phyloP scores from a whole-genome alignment of 768 basidiomycete genomes.

The Lepiota brunneoincarnata region DNA sequence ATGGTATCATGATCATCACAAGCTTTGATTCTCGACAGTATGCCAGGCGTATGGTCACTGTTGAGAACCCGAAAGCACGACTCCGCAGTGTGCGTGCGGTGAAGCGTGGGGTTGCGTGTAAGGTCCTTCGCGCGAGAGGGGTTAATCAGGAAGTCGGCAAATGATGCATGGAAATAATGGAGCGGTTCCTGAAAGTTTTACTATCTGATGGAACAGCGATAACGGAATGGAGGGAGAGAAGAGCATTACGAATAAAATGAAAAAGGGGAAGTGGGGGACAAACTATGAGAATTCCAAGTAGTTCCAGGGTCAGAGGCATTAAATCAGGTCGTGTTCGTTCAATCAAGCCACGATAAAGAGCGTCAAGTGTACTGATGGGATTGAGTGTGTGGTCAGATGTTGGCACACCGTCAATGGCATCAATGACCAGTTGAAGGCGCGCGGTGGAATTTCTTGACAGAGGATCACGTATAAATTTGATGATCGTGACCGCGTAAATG shows the following conservation, averaged over 20 bases:
- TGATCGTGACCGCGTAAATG: background rate
- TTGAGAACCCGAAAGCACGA: background rate
- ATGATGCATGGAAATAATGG: background rate
- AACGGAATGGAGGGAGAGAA: background rate
- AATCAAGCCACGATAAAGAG: background rate
- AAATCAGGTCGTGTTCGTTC: background rate
- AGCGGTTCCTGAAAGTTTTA: background rate
- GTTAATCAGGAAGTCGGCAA: background rate
- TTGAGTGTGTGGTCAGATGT: constrained; percentile 34
- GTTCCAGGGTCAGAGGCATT: background rate
- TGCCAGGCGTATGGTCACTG: background rate
- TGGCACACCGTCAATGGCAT: background rate
- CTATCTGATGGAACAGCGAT: background rate
- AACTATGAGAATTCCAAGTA: background rate
- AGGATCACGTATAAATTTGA: background rate
- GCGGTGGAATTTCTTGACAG: background rate
- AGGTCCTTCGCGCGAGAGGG: no score
- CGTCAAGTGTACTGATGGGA: background rate
- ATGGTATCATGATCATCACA: background rate
- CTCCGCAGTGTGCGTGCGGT: background rate
- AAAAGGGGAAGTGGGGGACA: background rate
- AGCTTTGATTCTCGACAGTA: background rate
- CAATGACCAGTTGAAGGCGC: background rate
- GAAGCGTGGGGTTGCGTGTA: background rate
- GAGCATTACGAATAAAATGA: background rate